Conservation (phyloP, 148 eudicot species). For the Amaranthus palmeri region DNA sequence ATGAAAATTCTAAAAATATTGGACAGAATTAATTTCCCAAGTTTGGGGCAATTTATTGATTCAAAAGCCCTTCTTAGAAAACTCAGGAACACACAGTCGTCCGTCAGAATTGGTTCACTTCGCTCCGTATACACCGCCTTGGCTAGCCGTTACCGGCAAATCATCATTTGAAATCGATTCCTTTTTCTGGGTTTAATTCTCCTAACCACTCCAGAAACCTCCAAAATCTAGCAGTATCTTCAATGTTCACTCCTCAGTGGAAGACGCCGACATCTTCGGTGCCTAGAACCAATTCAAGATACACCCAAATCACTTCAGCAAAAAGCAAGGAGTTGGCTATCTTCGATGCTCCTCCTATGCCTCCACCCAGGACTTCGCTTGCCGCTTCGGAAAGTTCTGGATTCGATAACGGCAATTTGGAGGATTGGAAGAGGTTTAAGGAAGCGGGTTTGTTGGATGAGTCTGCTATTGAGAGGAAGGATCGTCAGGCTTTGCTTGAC, state of each 20-base stretch:
- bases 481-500: conserved; percentile 41
- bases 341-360: conserved; percentile 46
- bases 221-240: not conserved
- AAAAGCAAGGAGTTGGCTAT: conserved; percentile 58
- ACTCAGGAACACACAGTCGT: too few species aligned
- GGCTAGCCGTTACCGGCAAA: too few species aligned
- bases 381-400: conserved; percentile 6
- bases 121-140: too few species aligned
- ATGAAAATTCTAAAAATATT: too few species aligned
- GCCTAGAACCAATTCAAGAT: not conserved
- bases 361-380: conserved; percentile 50
- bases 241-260: conserved; percentile 60
- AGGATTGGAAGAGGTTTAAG: conserved; percentile 77
- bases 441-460: conserved; percentile 75
- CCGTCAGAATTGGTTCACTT: too few species aligned
- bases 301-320: conserved; percentile 16
- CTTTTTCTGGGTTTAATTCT: not conserved
- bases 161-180: too few species aligned
- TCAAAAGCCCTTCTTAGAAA: too few species aligned
- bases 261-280: conserved; percentile 32
- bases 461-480: conserved; percentile 49
- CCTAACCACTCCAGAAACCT: not conserved
- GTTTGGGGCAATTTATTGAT: too few species aligned
- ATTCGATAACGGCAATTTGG: conserved; percentile 30
- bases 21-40: too few species aligned